These are phyloP conservation scores for Leccinum ochraceum DNA, from an alignment of 768 basidiomycete species.

Conservation along the genomic window DNA sequence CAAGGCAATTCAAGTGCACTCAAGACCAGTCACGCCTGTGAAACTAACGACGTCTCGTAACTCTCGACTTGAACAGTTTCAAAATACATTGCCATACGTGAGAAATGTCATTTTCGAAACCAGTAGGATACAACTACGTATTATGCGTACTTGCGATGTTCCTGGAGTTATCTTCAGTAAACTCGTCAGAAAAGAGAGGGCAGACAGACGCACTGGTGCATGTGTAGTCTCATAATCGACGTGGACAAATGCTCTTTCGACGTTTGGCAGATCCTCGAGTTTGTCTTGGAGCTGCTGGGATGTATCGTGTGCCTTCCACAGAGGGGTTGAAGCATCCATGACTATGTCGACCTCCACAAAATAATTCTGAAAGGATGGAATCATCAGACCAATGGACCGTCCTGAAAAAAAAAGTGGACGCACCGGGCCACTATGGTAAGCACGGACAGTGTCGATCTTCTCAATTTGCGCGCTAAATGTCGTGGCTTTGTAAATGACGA, in stretches of 20 bases:
- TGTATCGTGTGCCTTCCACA: slow-evolving; percentile 87
- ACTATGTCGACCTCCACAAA: slow-evolving; percentile 97
- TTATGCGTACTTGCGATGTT: slow-evolving; percentile 43
- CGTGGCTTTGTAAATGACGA: slow-evolving; percentile 86
- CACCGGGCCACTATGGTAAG: slow-evolving; percentile 89
- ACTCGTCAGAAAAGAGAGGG: neutral
- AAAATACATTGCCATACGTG: too few species aligned
- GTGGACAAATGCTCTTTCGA: slow-evolving; percentile 92
- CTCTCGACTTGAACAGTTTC: too few species aligned
- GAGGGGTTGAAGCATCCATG: slow-evolving; percentile 83
- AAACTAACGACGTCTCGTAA: too few species aligned
- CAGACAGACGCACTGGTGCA: slow-evolving; percentile 45
- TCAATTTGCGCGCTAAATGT: slow-evolving; percentile 88
- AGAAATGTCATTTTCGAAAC: neutral
- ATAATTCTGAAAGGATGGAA: slow-evolving; percentile 56
- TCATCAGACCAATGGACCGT: neutral
- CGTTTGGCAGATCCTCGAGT: slow-evolving; percentile 85
- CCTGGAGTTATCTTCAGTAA: slow-evolving; percentile 30
- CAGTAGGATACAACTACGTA: neutral
- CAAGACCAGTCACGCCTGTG: too few species aligned
- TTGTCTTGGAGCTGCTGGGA: slow-evolving; percentile 86
- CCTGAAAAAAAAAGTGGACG: slow-evolving; percentile 17
- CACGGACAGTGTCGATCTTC: slow-evolving; percentile 88
- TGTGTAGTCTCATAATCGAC: slow-evolving; percentile 95
- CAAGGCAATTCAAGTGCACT: too few species aligned